Evolutionary conservation across 1,284 basidiomycete genomes (phyloP).

Genomic region (Malassezia dermatis): DNA sequence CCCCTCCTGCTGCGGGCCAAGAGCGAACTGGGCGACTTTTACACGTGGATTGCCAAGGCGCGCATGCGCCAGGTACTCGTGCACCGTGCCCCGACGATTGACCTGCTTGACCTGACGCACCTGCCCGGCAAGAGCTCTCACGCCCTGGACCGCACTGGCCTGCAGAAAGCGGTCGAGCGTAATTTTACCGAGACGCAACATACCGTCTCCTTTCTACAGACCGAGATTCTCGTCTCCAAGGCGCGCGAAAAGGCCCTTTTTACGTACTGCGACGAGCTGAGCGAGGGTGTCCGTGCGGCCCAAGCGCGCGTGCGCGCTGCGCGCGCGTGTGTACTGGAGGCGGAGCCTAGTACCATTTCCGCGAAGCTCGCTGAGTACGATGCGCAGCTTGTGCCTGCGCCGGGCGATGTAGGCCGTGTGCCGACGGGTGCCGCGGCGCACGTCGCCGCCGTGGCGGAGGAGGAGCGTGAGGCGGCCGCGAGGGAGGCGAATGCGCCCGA

Average conservation of each 20-base stretch:
- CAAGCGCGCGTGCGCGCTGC: constrained; percentile 1
- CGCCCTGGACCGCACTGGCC: constrained; percentile 20
- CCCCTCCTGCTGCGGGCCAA: constrained; percentile 27
- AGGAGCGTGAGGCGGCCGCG: background rate
- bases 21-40: constrained; percentile 28
- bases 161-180: constrained; percentile 29
- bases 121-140: constrained; percentile 26
- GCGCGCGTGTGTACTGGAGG: background rate
- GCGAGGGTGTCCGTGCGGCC: background rate
- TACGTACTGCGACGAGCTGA: background rate
- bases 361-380: background rate
- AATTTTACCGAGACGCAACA: constrained; percentile 28
- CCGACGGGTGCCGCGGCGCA: background rate
- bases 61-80: constrained; percentile 29
- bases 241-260: constrained; percentile 5
- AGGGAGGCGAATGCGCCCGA: background rate
- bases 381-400: background rate
- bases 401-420: background rate
- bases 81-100: constrained; percentile 19
- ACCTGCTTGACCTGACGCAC: constrained; percentile 27
- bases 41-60: constrained; percentile 28
- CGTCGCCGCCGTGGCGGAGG: background rate
- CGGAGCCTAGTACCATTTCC: background rate
- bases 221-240: constrained; percentile 18
- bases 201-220: constrained; percentile 21